These are phyloP conservation scores for Fusarium luffae DNA, from an alignment of 2,329 filamentous ascomycete genomes.

Conservation along the genomic window DNA sequence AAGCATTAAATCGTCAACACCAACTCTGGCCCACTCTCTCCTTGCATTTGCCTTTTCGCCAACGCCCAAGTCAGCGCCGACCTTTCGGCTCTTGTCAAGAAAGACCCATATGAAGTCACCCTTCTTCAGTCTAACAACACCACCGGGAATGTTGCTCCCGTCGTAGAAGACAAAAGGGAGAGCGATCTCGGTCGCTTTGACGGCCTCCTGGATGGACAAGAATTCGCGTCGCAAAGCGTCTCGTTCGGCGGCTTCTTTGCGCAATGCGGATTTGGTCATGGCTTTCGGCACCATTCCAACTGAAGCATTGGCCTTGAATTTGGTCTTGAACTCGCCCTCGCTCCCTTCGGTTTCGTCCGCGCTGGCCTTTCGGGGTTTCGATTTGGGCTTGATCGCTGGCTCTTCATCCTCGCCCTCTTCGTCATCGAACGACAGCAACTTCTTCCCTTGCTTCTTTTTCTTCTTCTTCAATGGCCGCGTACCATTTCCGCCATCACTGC, in stretches of 20 bases:
- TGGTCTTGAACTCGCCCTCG: slow-evolving; percentile 48
- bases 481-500: slow-evolving; percentile 49
- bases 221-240: slow-evolving; percentile 87
- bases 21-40: slow-evolving; percentile 90
- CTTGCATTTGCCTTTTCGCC: slow-evolving; percentile 73
- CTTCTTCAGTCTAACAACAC: slow-evolving; percentile 87
- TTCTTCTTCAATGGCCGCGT: slow-evolving; percentile 48
- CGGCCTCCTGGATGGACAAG: slow-evolving; percentile 80
- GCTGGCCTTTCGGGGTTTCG: slow-evolving; percentile 51
- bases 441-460: slow-evolving; percentile 58
- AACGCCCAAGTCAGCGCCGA: slow-evolving; percentile 84
- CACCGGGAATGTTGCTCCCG: slow-evolving; percentile 87
- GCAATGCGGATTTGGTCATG: slow-evolving; percentile 76
- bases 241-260: slow-evolving; percentile 81
- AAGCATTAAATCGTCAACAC: slow-evolving; percentile 94
- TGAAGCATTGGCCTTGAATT: slow-evolving; percentile 70
- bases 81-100: slow-evolving; percentile 88
- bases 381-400: slow-evolving; percentile 41
- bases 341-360: slow-evolving; percentile 49
- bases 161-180: slow-evolving; percentile 98
- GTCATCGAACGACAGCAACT: slow-evolving; percentile 72
- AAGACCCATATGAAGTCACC: slow-evolving; percentile 95
- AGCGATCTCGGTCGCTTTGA: slow-evolving; percentile 88
- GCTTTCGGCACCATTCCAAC: slow-evolving; percentile 75
- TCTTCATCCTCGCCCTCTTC: slow-evolving; percentile 73